Conservation (phyloP, 257 asterid genomes). For the Voacanga thouarsii region DNA sequence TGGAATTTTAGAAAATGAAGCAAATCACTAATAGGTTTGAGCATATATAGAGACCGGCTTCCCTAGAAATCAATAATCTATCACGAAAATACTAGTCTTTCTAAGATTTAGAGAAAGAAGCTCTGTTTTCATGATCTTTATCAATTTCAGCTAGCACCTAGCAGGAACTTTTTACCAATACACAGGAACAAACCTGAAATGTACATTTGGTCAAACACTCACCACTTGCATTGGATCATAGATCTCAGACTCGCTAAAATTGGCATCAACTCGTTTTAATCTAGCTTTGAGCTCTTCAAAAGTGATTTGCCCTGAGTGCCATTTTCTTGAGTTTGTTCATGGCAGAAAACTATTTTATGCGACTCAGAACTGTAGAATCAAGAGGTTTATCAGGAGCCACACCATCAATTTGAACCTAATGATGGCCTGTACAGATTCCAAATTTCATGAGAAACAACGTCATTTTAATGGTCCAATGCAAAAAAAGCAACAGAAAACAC, state of each 20-base stretch:
- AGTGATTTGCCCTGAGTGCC: slow-evolving; percentile 84
- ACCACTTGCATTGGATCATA: slow-evolving; percentile 96
- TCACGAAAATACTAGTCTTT: background rate
- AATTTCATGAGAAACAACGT: slow-evolving; percentile 6
- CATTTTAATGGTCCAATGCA: background rate
- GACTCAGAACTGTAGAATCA: slow-evolving; percentile 90
- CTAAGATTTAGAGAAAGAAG: background rate
- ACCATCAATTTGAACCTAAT: slow-evolving; percentile 97
- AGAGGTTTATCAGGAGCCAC: slow-evolving; percentile 94
- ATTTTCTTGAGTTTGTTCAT: slow-evolving; percentile 97
- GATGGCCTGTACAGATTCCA: slow-evolving; percentile 62
- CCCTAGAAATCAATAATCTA: background rate
- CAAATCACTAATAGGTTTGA: slow-evolving; percentile 1
- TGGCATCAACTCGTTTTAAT: slow-evolving; percentile 81
- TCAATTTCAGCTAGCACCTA: background rate
- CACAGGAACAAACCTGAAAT: background rate
- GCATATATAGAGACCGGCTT: background rate
- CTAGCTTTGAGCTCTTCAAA: slow-evolving; percentile 92
- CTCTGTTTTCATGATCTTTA: background rate
- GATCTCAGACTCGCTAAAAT: slow-evolving; percentile 85
- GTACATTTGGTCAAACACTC: slow-evolving; percentile 27
- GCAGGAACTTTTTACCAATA: background rate
- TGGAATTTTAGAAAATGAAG: slow-evolving; percentile 29
- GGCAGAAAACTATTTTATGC: slow-evolving; percentile 90
- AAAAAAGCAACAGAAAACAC: too few relatives aligned